phyloP scores from a whole-genome alignment of 2,329 filamentous ascomycete species.

The Achaetomium macrosporum region DNA sequence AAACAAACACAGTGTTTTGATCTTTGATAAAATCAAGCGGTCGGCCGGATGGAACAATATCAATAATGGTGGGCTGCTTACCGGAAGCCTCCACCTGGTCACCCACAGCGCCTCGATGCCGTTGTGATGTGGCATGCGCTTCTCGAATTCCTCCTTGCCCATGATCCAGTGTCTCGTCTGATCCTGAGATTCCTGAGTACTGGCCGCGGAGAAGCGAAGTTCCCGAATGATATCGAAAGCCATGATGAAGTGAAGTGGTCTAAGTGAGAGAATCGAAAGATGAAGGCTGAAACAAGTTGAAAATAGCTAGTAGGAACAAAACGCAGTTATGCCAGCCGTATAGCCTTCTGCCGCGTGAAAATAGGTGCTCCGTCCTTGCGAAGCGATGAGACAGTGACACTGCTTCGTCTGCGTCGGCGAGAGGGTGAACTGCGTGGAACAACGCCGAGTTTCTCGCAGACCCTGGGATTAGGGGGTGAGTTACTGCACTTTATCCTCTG shows the following conservation, averaged over 20 bases:
- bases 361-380: conserved; percentile 23
- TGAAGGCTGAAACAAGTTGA: not conserved
- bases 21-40: too few relatives aligned
- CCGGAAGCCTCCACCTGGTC: conserved; percentile 67
- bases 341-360: conserved; percentile 31
- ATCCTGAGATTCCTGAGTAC: not conserved
- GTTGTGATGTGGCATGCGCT: conserved; percentile 50
- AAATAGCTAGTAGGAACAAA: not conserved
- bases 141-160: conserved; percentile 39
- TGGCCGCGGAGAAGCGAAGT: not conserved
- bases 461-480: conserved; percentile 10
- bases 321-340: conserved; percentile 24
- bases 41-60: too few relatives aligned
- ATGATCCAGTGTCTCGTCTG: conserved; percentile 35
- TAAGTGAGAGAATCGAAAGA: not conserved
- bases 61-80: conserved; percentile 31
- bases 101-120: conserved; percentile 63
- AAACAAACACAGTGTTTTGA: too few relatives aligned
- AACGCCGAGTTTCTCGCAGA: conserved; percentile 19
- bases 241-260: conserved; percentile 22
- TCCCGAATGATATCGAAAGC: conserved; percentile 23
- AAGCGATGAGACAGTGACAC: conserved; percentile 22
- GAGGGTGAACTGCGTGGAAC: conserved; percentile 11
- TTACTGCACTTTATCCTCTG: not conserved
- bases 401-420: conserved; percentile 22